Evolutionary conservation across 768 basidiomycete species (phyloP), one percentile per base, ranked within the genome.

Genomic region (Kockovaella imperatae): DNA sequence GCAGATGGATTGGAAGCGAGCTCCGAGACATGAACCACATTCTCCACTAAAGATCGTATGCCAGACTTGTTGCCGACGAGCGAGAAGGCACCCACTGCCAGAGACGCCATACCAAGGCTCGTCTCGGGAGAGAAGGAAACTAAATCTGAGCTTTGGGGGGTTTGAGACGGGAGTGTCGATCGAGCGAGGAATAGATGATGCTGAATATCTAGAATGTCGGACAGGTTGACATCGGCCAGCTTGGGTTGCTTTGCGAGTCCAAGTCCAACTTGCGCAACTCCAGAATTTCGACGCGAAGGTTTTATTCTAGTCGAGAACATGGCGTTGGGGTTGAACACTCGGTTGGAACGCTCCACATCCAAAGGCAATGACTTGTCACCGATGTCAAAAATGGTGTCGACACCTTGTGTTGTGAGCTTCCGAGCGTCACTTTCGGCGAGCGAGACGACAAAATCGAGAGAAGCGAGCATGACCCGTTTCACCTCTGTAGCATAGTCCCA

Each of bases 261-360:
- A 5, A 96, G 80, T 21, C 87, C 87, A 58, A 88, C 84, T 36
- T 86, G 83, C 35, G 85, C 83, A 48, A 87, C 75, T 11, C 78
- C 75, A 3, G 23, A 23, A 38, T 8, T 8, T 10, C 58, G 60
- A 20, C 77, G 72, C 47, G 79, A 79, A 68, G 89, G 84, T 15
- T 89, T 86, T 24, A 67, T 45, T 8, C 62, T 59, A 35, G 77
- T 71, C 46, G 79, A 80, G 74, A 97, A 99, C 95, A 99, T 97
- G 13, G 88, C 93, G 67, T 93, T 85, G n/a, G 93, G 87, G 75
- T 87, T 81, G 76, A 99, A 99, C 11, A 93, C 80, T 23, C 87
- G 77, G 47, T 80, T 78, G 41, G 80, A 80, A 32, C 87, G 77
- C 68, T 89, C 87, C 20, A 88, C 87, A 49, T 82, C 84, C 42